These are phyloP conservation scores for Pisolithus orientalis DNA, from an alignment of 768 basidiomycete species.

Conservation along the genomic window DNA sequence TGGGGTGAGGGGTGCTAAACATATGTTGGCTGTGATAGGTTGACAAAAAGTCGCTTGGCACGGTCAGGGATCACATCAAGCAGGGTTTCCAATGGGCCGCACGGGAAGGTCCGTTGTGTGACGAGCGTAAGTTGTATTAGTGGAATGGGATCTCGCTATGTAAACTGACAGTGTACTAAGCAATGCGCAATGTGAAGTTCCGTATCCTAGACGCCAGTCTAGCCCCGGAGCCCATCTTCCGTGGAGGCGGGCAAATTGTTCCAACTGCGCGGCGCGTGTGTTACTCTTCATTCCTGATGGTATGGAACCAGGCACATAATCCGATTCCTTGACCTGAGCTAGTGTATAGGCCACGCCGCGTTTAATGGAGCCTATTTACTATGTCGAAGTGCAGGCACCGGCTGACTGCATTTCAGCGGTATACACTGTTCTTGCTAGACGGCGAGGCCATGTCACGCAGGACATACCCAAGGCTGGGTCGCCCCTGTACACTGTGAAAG, in stretches of 20 bases:
- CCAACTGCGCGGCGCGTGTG: conserved; percentile 98
- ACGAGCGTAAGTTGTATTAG: conserved; percentile 78
- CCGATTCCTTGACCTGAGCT: neutral
- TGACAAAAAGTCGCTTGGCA: conserved; percentile 86
- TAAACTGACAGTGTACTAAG: conserved; percentile 34
- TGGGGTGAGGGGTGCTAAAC: neutral
- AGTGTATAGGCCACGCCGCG: conserved; percentile 80
- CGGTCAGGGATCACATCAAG: conserved; percentile 92
- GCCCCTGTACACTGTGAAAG: conserved; percentile 96
- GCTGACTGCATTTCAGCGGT: conserved; percentile 98
- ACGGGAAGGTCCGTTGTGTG: conserved; percentile 94
- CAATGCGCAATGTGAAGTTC: conserved; percentile 99
- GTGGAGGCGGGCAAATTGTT: conserved; percentile 97
- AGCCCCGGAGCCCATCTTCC: conserved; percentile 94
- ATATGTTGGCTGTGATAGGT: conserved; percentile 40
- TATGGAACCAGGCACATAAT: conserved; percentile 30
- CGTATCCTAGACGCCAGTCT: conserved; percentile 87
- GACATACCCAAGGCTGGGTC: conserved; percentile 98
- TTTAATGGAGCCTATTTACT: conserved; percentile 96
- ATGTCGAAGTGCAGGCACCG: conserved; percentile 98
- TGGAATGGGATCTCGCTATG: neutral
- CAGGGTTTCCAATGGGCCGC: conserved; percentile 99
- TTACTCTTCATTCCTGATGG: conserved; percentile 98
- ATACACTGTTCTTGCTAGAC: conserved; percentile 96
- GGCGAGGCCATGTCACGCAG: conserved; percentile 98